These are phyloP conservation scores for Gigaspora rosea DNA, from an alignment of 192 early-diverging fungal species.

Conservation along the genomic window DNA sequence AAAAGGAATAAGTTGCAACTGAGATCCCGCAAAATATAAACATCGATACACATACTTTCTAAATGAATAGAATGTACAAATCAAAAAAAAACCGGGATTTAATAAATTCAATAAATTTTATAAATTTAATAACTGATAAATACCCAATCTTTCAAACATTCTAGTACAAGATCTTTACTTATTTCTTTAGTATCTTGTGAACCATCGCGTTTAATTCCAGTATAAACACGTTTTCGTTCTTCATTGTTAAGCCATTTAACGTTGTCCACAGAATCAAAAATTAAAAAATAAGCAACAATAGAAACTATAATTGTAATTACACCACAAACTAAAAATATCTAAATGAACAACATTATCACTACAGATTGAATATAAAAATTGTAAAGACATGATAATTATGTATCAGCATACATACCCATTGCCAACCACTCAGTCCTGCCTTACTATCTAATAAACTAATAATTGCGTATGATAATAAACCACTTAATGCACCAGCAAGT, in stretches of 20 bases:
- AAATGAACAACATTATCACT: neutral
- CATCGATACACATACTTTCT: constrained; percentile 16
- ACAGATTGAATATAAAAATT: neutral
- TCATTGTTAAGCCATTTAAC: constrained; percentile 45
- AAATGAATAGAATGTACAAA: too few species aligned
- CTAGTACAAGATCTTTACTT: too few species aligned
- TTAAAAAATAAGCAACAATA: constrained; percentile 41
- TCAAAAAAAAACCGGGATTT: too few species aligned
- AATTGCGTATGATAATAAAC: constrained; percentile 67
- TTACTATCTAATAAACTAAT: constrained; percentile 54
- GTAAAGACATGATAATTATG: constrained; percentile 28
- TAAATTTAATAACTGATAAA: too few species aligned
- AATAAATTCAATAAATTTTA: too few species aligned
- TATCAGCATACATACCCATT: constrained; percentile 39
- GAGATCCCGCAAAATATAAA: constrained; percentile 66
- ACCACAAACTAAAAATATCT: constrained; percentile 68
- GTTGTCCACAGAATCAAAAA: constrained; percentile 52
- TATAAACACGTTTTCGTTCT: constrained; percentile 46
- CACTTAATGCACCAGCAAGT: constrained; percentile 61
- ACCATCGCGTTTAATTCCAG: constrained; percentile 46
- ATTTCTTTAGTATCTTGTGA: too few species aligned
- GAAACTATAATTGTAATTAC: constrained; percentile 46
- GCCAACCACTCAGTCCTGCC: constrained; percentile 53
- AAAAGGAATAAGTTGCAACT: constrained; percentile 64
- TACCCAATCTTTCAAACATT: too few species aligned